A percentile compares a stretch with the other conserved stretches of the same genome.
These are phyloP conservation scores for Flaveria ramosissima DNA, from an alignment of 129 eudicot genomes.

Conservation along the genomic window DNA sequence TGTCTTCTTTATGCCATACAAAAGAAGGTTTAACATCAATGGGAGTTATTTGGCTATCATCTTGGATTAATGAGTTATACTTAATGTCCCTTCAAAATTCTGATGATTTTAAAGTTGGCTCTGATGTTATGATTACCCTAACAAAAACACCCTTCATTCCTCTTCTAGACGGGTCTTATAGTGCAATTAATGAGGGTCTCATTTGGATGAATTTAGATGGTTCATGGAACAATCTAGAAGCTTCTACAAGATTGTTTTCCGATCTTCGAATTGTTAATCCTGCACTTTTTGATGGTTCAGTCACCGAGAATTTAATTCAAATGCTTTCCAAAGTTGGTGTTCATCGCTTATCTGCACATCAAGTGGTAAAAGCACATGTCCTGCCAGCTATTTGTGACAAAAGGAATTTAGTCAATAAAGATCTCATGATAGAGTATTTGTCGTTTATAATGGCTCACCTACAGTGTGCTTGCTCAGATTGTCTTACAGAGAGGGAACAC, in stretches of 20 bases:
- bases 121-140: conserved; percentile 49
- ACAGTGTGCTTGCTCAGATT: conserved; percentile 62
- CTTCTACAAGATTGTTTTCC: conserved; percentile 58
- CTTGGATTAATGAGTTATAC: conserved; percentile 65
- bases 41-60: conserved; percentile 75
- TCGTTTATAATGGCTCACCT: conserved; percentile 77
- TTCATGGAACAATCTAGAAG: conserved; percentile 33
- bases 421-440: conserved; percentile 69
- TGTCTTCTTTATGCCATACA: conserved; percentile 55
- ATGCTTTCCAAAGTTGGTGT: conserved; percentile 76
- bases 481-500: conserved; percentile 54
- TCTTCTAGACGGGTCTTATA: conserved; percentile 60
- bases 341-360: conserved; percentile 72
- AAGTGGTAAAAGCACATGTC: conserved; percentile 65
- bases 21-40: conserved; percentile 57
- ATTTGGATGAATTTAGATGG: conserved; percentile 72
- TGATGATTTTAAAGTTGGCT: conserved; percentile 35
- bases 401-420: conserved; percentile 32
- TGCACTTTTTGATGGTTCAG: conserved; percentile 44
- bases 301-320: conserved; percentile 43
- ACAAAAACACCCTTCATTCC: conserved; percentile 72
- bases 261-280: conserved; percentile 70
- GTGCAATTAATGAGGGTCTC: conserved; percentile 62
- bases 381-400: conserved; percentile 62
- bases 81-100: conserved; percentile 35